Base-by-base conservation (phyloP, 75 land plant genomes). In the Picea glauca region DNA sequence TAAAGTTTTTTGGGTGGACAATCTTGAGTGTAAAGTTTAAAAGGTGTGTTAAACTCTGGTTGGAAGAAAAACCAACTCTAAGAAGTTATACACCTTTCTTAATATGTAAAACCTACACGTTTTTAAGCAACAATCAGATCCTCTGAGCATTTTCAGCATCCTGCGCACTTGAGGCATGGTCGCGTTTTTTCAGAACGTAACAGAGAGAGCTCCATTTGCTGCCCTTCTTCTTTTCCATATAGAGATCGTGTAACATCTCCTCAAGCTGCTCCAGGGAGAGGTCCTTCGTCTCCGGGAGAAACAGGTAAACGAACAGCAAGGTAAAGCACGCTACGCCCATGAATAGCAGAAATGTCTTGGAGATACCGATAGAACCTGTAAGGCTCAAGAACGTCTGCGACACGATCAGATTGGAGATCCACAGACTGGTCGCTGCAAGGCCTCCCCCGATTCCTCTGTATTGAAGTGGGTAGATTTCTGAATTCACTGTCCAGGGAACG, bases 401-500 rank as follows among this genome's bases (percentile, higher is more conserved):
- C 62, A 95, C 91, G 11, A 91, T 81, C 2, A 95, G 88, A 81
- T 95, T 95, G 17, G 96, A 85, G 4, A 81, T 74, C 98, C 98
- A 95, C 81, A 90, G 88, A 6, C 91, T 82, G 3, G 91, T 91
- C 1, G 98, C 98, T 12, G 96, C 94, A 1, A 91, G 80, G 1
- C 98, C 98, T 35, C 98, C 97, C 20, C 98, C 93, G 66, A 92
- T 12, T 1, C 98, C 98, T 72, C 98, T 81, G 84, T 81, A 94
- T 61, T 83, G 77, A 58, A 96, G 58, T 0, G 99, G 98, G 78
- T 96, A 96, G 30, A 96, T 94, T 81, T 96, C 99, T 2, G 94
- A 92, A 87, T 96, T 96, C 33, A 96, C 88, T 12, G 96, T 84
- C 99, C 99, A 96, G 0, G 99, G 99, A 4, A 89, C 95, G 0